Base-by-base conservation (phyloP, 2,329 filamentous ascomycete species). In the Aspergillus phoenicis region DNA sequence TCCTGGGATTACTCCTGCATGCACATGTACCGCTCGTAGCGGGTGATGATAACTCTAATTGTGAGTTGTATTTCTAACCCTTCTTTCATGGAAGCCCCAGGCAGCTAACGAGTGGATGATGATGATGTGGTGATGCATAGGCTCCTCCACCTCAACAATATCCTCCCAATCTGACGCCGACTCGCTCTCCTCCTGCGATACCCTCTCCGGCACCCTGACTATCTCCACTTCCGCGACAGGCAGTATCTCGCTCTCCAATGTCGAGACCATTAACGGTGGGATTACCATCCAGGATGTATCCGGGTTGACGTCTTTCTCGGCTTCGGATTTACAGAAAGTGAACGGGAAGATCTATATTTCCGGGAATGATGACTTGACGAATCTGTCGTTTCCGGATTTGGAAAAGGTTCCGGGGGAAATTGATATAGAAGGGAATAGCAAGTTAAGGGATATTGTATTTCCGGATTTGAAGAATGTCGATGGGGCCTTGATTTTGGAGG, bases 401-500 rank as follows among this genome's bases (percentile, higher is more conserved):
- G 51, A 62, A 17, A 59, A 57, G 11, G 58, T 71, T 1, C 61
- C 60, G 1, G 66, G 64, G 2, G 65, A 65, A 13, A 11, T 74
- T 24, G 62, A 54, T 2, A 61, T 73, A 17, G 57, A 63, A 10
- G 63, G 59, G n/a, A 73, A 73, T 33, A 28, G 62, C 10, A 59
- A 66, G 0, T 56, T 73, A 8, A 66, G 52, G 47, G 58, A 58
- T 22, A 22, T 73, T n/a, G 48, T 17, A 2, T 57, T 73, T 10
- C 55, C 66, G 30, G 48, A 68, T 33, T 55, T 73, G 33, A 62
- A 73, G 33, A 58, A 64, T 15, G 62, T 74, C 2, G 58, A 67
- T n/a, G 71, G 71, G 13, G 52, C 57, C 1, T 24, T 74, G 26
- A 41, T 60, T 17, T 24, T 74, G 20, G 58, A 49, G 2, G 72